Evolutionary conservation across 2,329 filamentous ascomycete genomes (phyloP), one percentile per base, ranked within the genome.

Genomic region (Venturia asperata): DNA sequence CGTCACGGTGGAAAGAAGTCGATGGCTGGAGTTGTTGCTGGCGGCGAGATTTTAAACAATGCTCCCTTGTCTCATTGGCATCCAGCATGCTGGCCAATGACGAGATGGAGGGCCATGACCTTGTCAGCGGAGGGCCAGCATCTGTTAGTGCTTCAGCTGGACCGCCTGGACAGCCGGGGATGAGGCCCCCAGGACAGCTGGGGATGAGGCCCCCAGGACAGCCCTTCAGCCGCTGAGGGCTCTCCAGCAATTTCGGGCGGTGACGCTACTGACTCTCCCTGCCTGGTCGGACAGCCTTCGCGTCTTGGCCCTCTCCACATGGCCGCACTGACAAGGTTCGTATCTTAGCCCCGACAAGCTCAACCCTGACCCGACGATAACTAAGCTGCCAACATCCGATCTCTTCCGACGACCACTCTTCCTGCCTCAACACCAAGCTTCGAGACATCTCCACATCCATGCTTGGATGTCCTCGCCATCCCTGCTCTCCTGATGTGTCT

Each of bases 21-120:
- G 42, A 45, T 17, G 11, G 42, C 15, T n/a, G 45, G 45, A 49
- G 10, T 49, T 49, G 7, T 49, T 49, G 45, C n/a, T 49, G n/a
- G 45, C 21, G 7, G 7, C 24, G n/a, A 13, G 24, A n/a, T n/a
- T n/a, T n/a, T n/a, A n/a, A n/a, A n/a, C n/a, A n/a, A n/a, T n/a
- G n/a, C 6, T 58, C 52, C 30, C 52, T 37, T 58, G 52, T 58
- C 30, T n/a, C 52, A 19, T 52, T 39, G 52, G 30, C 52, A 58
- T 58, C 9, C 15, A 6, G 30, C 17, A 7, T 10, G 30, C 6
- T 15, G 27, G 52, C 30, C 52, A 58, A 37, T 58, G 27, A 58
- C 21, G 21, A 27, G 7, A 1, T 5, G 11, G 45, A 24, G 45
- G 19, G 21, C 39, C 39, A 41, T 11, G 10, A 41, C 39, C 39